Base-by-base conservation (phyloP, 176 grass and related monocot species). In the Melocanna baccifera region DNA sequence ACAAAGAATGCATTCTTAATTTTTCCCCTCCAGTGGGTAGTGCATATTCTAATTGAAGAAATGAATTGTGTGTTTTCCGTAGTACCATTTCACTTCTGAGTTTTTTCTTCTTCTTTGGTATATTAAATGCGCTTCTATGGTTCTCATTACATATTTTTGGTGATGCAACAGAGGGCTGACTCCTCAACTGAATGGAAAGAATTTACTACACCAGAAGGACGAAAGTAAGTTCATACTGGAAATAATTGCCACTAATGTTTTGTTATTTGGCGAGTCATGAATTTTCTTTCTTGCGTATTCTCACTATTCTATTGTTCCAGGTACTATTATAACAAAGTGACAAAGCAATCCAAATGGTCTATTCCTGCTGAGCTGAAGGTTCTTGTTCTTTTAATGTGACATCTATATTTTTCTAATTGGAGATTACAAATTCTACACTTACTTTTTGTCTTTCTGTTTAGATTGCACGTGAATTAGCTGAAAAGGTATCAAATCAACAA, bases 361-460 rank as follows among this genome's bases (percentile, higher is more conserved):
- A 97, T 97, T 78, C 95, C 95, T 90, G 95, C 93, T 36, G 91
- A 97, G 67, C 88, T 97, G 40, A 97, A 93, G 95, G 95, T 97
- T 86, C 66, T 81, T 77, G 25, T 59, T 85, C 39, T 71, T 68
- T 87, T 83, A 16, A 62, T 20, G 12, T 40, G 30, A 36, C 1
- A 23, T 77, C 0, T 62, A 36, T 85, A 41, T 43, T 84, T 84
- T 0, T 77, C 22, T 50, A 71, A 10, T 69, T 85, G 25, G 9
- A n/a, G 5, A 42, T 9, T 84, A 43, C 0, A 61, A 63, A 62
- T 51, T 19, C 14, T 68, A 25, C 29, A 81, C 58, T 57, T 52
- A 62, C 19, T 32, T 41, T 41, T 85, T 25, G 18, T 51, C 55
- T 73, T 87, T 89, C 34, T 65, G 46, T 90, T 90, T 56, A 99